Percentiles rank a stretch among this genome's conserved stretches.
phyloP scores from a whole-genome alignment of 2,329 filamentous ascomycete species.

The Sarocladiaceae sp. region DNA sequence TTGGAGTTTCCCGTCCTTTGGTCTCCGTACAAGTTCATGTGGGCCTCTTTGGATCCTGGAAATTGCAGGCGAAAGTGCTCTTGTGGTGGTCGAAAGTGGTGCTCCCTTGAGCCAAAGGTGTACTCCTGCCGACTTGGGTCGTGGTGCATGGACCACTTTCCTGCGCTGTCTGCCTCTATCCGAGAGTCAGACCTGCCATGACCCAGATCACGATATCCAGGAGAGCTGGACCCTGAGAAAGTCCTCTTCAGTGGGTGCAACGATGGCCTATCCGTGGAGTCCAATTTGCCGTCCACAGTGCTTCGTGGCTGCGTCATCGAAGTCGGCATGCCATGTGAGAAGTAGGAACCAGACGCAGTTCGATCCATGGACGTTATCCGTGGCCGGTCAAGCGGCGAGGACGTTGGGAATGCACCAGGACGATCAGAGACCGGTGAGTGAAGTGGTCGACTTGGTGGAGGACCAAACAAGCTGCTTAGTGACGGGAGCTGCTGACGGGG shows the following conservation, averaged over 20 bases:
- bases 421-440: slow-evolving; percentile 44
- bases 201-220: slow-evolving; percentile 37
- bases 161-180: slow-evolving; percentile 29
- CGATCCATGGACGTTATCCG: slow-evolving; percentile 34
- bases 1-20: slow-evolving; percentile 20
- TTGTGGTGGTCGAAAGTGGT: slow-evolving; percentile 26
- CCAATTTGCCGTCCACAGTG: slow-evolving; percentile 40
- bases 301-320: slow-evolving; percentile 39
- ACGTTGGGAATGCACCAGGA: slow-evolving; percentile 34
- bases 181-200: slow-evolving; percentile 29
- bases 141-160: slow-evolving; percentile 33
- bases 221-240: slow-evolving; percentile 40
- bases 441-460: slow-evolving; percentile 37
- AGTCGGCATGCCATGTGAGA: slow-evolving; percentile 30
- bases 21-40: slow-evolving; percentile 15
- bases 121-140: slow-evolving; percentile 42
- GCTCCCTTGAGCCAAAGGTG: slow-evolving; percentile 37
- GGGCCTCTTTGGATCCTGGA: slow-evolving; percentile 29
- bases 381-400: slow-evolving; percentile 45
- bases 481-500: slow-evolving; percentile 49
- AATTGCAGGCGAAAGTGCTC: slow-evolving; percentile 32
- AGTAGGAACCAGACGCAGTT: slow-evolving; percentile 40
- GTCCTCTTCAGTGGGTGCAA: slow-evolving; percentile 24
- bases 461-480: slow-evolving; percentile 53
- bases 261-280: slow-evolving; percentile 33